Base-by-base conservation (phyloP, 768 basidiomycete genomes). In the Udeniomyces megalosporus region DNA sequence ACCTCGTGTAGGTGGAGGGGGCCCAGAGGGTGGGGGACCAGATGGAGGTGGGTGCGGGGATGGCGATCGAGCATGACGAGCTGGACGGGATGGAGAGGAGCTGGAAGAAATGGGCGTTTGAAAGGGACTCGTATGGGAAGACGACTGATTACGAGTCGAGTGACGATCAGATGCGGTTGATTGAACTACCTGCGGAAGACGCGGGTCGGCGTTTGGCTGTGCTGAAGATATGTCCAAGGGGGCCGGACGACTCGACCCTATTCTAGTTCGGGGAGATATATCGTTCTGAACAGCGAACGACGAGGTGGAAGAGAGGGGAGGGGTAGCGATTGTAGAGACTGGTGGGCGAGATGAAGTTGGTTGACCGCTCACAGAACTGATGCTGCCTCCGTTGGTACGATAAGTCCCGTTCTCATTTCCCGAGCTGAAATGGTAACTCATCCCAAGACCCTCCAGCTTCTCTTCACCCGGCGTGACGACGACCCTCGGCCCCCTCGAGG, bases 181-280 rank as follows among this genome's bases (percentile, higher is more conserved):
- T 35, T 63, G 62, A 42, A 58, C 52, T 20, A 42, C 49, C 22
- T 58, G 62, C 20, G 62, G 56, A 10, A 58, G 42, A 4, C 62
- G 62, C 24, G 57, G 62, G 26, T 63, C 62, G 38, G 54, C 46
- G 38, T 26, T 34, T 22, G 29, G 20, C 38, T 49, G 46, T 5
- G 48, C 34, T 7, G 26, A 32, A 24, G 56, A 35, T 28, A 63
- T 51, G 42, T 63, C 48, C 38, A 63, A 44, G 28, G 62, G 62
- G 4, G 62, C 56, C 15, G 62, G 62, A 5, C 62, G 62, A 34
- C 53, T 42, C 10, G 38, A 17, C 8, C 10, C 8, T 8, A 17
- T 42, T 8, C 38, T 8, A 42, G 38, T 17, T 8, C 10, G 38
- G 38, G 10, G 38, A 17, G 38, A 8, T 42, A 8, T 8, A 17